These are phyloP conservation scores for Stephania yunnanensis DNA, from an alignment of 164 flowering plant genomes.

Conservation along the genomic window DNA sequence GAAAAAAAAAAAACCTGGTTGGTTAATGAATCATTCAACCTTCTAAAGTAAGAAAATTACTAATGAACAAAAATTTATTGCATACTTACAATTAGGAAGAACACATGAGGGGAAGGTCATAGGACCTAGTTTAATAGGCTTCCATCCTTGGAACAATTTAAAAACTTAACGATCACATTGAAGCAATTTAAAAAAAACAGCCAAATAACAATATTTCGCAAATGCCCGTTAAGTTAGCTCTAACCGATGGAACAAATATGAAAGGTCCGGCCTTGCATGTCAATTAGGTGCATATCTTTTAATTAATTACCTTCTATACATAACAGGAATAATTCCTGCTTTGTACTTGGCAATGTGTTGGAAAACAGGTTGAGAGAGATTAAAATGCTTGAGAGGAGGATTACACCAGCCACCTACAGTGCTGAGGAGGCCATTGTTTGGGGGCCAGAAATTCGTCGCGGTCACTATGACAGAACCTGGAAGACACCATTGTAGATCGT, in stretches of 20 bases:
- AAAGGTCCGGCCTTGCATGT: not conserved
- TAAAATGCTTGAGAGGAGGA: constrained; percentile 60
- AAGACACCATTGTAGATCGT: constrained; percentile 52
- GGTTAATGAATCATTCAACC: not conserved
- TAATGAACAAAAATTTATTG: not conserved
- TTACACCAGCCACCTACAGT: constrained; percentile 62
- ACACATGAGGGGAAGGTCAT: constrained; percentile 24
- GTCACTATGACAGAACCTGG: constrained; percentile 56
- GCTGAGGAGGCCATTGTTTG: constrained; percentile 27
- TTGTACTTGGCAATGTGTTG: constrained; percentile 57
- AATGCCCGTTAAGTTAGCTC: too few species aligned
- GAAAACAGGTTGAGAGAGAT: constrained; percentile 61
- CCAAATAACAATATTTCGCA: not conserved
- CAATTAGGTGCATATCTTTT: too few species aligned
- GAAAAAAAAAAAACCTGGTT: not conserved
- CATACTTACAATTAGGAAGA: constrained; percentile 21
- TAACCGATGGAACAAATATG: not conserved
- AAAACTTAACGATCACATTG: too few species aligned
- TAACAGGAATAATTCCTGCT: constrained; percentile 68
- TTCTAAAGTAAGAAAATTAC: too few species aligned
- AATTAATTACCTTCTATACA: constrained; percentile 45
- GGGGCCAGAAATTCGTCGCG: constrained; percentile 77
- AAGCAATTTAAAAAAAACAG: too few species aligned
- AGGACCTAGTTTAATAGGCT: constrained; percentile 22
- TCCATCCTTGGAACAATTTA: too few species aligned